These are phyloP conservation scores for Sideroxylon spinosum DNA, from an alignment of 179 eudicot species.

Conservation along the genomic window DNA sequence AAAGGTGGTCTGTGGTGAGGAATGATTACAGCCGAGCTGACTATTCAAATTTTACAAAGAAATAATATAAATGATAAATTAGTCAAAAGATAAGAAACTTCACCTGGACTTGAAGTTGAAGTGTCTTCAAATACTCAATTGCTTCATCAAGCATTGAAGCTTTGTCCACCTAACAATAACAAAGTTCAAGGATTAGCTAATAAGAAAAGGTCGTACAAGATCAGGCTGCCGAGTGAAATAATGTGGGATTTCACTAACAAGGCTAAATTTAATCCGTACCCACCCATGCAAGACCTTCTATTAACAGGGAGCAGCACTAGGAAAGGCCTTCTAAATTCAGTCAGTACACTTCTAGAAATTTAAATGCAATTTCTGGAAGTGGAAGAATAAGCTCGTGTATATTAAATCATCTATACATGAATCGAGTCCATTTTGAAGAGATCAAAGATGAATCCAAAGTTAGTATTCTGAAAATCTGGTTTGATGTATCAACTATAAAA, in stretches of 20 bases:
- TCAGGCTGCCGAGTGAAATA: not conserved
- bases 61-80: not conserved
- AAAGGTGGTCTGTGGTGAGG: not conserved
- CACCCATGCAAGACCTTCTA: not conserved
- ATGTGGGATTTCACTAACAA: not conserved
- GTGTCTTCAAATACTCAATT: slow-evolving; percentile 89
- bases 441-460: not conserved
- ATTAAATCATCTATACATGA: not conserved
- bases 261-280: not conserved
- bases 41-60: not conserved
- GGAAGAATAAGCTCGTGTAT: not conserved
- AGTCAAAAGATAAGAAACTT: slow-evolving; percentile 10
- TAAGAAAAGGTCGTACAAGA: not conserved
- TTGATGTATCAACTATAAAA: not conserved
- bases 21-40: not conserved
- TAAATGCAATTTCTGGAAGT: not conserved
- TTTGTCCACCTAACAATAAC: slow-evolving; percentile 62
- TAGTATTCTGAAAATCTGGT: not conserved
- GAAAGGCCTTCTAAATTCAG: slow-evolving; percentile 1
- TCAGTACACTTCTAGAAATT: not conserved
- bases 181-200: not conserved
- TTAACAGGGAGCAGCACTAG: not conserved
- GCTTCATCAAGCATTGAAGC: slow-evolving; percentile 99
- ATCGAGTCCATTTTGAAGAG: slow-evolving; percentile 2
- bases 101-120: slow-evolving; percentile 93